phyloP scores from a whole-genome alignment of 2,329 filamentous ascomycete genomes.

The Orbilia brochopaga region DNA sequence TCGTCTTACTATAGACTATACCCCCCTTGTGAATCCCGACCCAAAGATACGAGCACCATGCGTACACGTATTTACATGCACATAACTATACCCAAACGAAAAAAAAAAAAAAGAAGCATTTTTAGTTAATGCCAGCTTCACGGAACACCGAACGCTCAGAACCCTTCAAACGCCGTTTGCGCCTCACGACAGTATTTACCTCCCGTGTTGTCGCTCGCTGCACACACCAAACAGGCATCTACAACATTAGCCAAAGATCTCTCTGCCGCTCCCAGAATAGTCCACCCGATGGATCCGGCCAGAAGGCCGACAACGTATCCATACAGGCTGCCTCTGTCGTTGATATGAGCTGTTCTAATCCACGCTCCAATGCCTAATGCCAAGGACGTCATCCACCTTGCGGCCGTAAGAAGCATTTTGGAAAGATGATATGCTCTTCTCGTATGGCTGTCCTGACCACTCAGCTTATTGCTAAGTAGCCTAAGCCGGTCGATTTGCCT shows the following conservation, averaged over 20 bases:
- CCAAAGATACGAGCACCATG: too few relatives aligned
- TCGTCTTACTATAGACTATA: too few relatives aligned
- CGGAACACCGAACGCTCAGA: constrained; percentile 14
- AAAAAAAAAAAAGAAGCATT: background rate
- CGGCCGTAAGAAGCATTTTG: constrained; percentile 88
- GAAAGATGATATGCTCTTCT: constrained; percentile 77
- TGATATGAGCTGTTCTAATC: constrained; percentile 85
- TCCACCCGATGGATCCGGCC: constrained; percentile 93
- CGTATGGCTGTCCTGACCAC: constrained; percentile 56
- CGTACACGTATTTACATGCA: too few relatives aligned
- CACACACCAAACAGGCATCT: constrained; percentile 88
- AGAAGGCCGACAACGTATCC: constrained; percentile 93
- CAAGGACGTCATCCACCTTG: constrained; percentile 86
- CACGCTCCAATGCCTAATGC: constrained; percentile 93
- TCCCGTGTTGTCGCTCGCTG: constrained; percentile 83
- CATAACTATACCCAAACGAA: background rate
- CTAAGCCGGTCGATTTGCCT: constrained; percentile 80
- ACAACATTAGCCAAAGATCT: constrained; percentile 84
- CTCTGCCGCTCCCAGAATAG: constrained; percentile 87
- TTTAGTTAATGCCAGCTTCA: background rate
- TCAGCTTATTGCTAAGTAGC: constrained; percentile 68
- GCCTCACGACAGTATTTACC: constrained; percentile 69
- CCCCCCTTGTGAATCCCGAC: too few relatives aligned
- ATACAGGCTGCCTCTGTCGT: constrained; percentile 83
- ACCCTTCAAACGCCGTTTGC: constrained; percentile 54